Base-by-base conservation (phyloP, 306 rosid genomes). In the Corylus avellana region DNA sequence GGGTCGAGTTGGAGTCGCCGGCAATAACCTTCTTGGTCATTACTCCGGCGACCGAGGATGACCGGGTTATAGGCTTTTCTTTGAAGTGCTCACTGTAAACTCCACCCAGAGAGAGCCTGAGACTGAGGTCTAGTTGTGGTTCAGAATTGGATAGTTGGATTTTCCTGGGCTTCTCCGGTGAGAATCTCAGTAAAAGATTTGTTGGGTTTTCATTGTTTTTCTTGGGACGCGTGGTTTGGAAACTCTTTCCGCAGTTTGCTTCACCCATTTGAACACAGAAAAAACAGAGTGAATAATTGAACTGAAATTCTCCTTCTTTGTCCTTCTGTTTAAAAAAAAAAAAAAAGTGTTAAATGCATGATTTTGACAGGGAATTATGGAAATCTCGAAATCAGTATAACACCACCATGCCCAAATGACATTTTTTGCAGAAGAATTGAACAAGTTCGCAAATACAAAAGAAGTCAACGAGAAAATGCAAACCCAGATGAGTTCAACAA, bases 31-130 rank as follows among this genome's bases (percentile, higher is more conserved):
- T 73, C 22, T 47, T 71, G 67, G 81, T 66, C n/a, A 76, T 37
- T 63, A 69, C 47, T 59, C 80, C 80, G 13, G 72, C 87, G 29
- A 44, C 71, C 18, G 86, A 74, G 18, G 86, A 63, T 32, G 88
- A 77, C 11, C 83, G 80, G 17, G 67, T 22, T 67, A 74, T 39
- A n/a, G 73, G 58, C 63, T 46, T 79, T 0, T 73, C 81, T 56
- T 29, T 61, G 8, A 75, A 56, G 10, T 75, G 56, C 18, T 59
- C 66, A 13, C 69, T 1, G 78, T 75, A 77, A 22, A 79, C 39
- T 47, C 81, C 83, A 0, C 86, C 88, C 1, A 88, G 54, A 61
- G 88, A 83, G 76, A 88, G 89, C 20, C 86, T 48, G 14, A 86
- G 91, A 70, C 73, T 84, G 42, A 80, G 83, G 76, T 82, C 88